Base-by-base conservation (phyloP, 306 rosid species). In the Canavalia gladiata region DNA sequence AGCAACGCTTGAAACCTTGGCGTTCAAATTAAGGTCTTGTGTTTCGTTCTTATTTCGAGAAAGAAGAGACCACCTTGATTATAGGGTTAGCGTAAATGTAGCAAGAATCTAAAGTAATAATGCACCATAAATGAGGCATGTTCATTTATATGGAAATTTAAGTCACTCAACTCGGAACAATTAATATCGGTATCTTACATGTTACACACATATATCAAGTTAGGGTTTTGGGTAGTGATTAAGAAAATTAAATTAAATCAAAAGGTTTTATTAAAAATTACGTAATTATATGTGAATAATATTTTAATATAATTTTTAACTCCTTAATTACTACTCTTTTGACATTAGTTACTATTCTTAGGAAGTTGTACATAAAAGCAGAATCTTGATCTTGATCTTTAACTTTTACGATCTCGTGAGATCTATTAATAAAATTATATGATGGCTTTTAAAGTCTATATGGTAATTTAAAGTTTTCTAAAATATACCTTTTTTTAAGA, bases 21-120 rank as follows among this genome's bases (percentile, higher is more conserved):
- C 79, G 72, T 72, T 78, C 76, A 72, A 37, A 78, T 72, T 37
- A n/a, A 83, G 82, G 72, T 29, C 72, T 72, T 65, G 83, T 45
- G 86, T 71, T 83, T 78, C 6, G 51, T 74, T 45, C 70, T 42
- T 45, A 29, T 70, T 51, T 43, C 41, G 34, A 69, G 59, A 73
- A 45, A 70, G 52, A 45, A 70, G 28, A 60, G 37, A 41, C 43
- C 7, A 8, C 30, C 41, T 37, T 60, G 59, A 31, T 2, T n/a
- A 37, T n/a, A 52, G 67, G 35, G 49, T 51, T 68, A 8, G 13
- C 64, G 46, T 47, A 47, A 58, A 71, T 47, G 70, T 39, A 74
- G 49, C 63, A 18, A 18, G 25, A 18, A 18, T 60, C 1, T 47
- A 47, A 67, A 51, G 52, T 68, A 68, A 72, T 29, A 58, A 70